Evolutionary conservation across 2,329 filamentous ascomycete genomes (phyloP).

Genomic region (Aspergillus alliaceus): DNA sequence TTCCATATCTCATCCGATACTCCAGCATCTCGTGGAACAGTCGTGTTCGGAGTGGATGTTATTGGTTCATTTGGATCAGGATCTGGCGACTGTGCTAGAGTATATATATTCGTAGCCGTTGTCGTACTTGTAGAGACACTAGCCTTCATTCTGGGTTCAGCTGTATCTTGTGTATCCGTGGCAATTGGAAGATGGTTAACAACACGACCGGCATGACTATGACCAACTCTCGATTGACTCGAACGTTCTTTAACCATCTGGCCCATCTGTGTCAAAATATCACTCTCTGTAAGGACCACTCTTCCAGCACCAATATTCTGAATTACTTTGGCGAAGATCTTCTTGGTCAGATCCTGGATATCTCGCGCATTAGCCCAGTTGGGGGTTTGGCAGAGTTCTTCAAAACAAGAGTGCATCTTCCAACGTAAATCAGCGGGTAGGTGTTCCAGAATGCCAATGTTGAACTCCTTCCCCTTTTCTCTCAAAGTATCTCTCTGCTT

Average conservation of each 20-base stretch:
- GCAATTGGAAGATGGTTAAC: background rate
- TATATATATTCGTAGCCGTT: background rate
- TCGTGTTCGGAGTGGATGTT: background rate
- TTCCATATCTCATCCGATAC: constrained; percentile 28
- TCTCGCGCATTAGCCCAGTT: constrained; percentile 67
- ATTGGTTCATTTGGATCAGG: background rate
- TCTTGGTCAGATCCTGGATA: constrained; percentile 55
- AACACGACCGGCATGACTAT: background rate
- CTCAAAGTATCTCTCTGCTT: background rate
- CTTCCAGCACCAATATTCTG: constrained; percentile 12
- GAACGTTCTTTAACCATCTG: constrained; percentile 19
- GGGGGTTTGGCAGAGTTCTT: constrained; percentile 29
- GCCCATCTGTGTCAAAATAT: constrained; percentile 12
- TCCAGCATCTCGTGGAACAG: constrained; percentile 17
- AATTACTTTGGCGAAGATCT: constrained; percentile 45
- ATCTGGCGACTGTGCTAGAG: background rate
- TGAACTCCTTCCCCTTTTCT: constrained; percentile 21
- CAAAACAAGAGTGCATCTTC: constrained; percentile 10
- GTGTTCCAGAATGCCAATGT: constrained; percentile 25
- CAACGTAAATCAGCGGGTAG: constrained; percentile 21
- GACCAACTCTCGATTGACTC: background rate
- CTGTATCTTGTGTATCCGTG: background rate
- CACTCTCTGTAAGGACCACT: constrained; percentile 3
- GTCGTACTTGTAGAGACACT: background rate
- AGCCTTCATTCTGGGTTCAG: background rate